phyloP scores from a whole-genome alignment of 2,329 filamentous ascomycete species.

The Rhynchosporium graminicola region DNA sequence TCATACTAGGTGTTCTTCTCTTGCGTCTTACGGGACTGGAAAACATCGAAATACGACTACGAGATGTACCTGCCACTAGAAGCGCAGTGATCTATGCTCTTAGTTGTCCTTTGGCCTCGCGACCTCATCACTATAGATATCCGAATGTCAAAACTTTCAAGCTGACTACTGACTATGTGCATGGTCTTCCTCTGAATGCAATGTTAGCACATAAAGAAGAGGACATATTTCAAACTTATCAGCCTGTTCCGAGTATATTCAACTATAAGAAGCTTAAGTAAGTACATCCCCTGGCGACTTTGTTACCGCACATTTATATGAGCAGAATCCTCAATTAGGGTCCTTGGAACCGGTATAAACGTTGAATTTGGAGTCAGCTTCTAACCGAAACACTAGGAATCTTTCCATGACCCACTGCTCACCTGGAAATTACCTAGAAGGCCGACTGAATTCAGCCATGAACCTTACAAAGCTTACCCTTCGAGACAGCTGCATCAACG shows the following conservation, averaged over 20 bases:
- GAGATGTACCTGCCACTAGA: slow-evolving; percentile 1
- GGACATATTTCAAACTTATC: slow-evolving; percentile 9
- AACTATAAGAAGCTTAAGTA: slow-evolving; percentile 8
- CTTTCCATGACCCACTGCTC: not conserved
- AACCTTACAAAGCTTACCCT: slow-evolving; percentile 15
- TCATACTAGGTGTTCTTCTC: slow-evolving; percentile 15
- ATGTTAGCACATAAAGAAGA: not conserved
- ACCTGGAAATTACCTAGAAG: not conserved
- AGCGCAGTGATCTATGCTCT: slow-evolving; percentile 20
- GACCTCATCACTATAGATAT: not conserved
- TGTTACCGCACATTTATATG: not conserved
- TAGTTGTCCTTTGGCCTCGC: not conserved
- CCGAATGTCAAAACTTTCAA: slow-evolving; percentile 4
- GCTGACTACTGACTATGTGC: slow-evolving; percentile 1
- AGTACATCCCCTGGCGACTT: not conserved
- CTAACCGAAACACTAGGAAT: not conserved
- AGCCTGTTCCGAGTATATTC: slow-evolving; percentile 7
- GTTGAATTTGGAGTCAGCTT: not conserved
- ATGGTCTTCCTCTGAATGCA: not conserved
- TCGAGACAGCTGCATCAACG: slow-evolving; percentile 11
- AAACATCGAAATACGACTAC: slow-evolving; percentile 18
- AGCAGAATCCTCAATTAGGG: not conserved
- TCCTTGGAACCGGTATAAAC: not conserved
- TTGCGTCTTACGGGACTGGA: slow-evolving; percentile 3
- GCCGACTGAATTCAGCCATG: not conserved